Evolutionary conservation across 2,329 filamentous ascomycete genomes (phyloP).

Genomic region (Aspergillus sp.): DNA sequence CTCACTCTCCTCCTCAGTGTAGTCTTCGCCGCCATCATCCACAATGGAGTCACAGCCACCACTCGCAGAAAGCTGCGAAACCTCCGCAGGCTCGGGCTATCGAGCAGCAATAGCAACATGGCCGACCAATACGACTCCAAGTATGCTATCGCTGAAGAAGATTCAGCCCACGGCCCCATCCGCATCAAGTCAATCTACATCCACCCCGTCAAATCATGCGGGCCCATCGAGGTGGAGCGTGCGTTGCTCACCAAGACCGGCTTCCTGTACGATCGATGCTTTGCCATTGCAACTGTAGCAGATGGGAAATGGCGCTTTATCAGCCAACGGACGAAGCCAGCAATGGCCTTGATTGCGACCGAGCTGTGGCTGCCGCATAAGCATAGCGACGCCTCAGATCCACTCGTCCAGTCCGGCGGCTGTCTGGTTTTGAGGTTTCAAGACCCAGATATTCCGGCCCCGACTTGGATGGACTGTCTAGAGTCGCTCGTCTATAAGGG

Average conservation of each 20-base stretch:
- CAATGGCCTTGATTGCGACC: no score
- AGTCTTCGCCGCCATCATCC: background rate
- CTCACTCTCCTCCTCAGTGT: background rate
- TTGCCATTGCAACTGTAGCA: no score
- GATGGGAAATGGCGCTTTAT: no score
- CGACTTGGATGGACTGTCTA: background rate
- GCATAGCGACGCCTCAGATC: no score
- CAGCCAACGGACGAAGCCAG: no score
- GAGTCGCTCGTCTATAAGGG: background rate
- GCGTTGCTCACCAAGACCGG: background rate
- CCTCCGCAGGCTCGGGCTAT: background rate
- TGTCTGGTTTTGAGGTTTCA: background rate
- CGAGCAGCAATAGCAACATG: background rate
- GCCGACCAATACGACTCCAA: background rate
- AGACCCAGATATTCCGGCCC: no score
- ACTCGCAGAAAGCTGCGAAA: background rate
- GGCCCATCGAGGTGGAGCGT: background rate
- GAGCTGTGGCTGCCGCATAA: no score
- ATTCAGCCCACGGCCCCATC: background rate
- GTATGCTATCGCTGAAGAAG: background rate
- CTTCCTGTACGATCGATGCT: no score
- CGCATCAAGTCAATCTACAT: background rate
- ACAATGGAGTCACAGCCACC: background rate
- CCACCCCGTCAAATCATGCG: background rate
- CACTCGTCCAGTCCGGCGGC: no score